Percentiles rank a stretch among this genome's conserved stretches.
These are phyloP conservation scores for Aspergillus asperescens DNA, from an alignment of 495 filamentous ascomycete species.

Conservation along the genomic window DNA sequence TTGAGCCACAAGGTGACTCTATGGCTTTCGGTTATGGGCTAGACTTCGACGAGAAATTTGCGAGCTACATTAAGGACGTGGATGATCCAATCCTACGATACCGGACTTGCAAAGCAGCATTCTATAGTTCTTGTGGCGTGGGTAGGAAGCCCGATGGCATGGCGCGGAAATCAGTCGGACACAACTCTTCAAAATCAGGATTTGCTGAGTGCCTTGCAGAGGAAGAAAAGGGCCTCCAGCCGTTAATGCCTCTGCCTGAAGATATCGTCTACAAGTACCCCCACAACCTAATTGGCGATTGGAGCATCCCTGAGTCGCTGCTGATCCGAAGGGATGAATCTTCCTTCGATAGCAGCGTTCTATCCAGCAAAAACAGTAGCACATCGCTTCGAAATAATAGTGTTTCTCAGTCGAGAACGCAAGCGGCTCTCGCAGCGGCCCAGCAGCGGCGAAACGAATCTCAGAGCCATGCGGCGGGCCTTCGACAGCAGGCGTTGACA, in stretches of 20 bases:
- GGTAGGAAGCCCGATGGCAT: slow-evolving; percentile 43
- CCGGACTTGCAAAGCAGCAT: slow-evolving; percentile 39
- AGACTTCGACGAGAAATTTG: slow-evolving; percentile 41
- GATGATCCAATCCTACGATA: slow-evolving; percentile 38
- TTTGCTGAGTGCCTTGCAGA: slow-evolving; percentile 68
- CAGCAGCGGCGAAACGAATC: slow-evolving; percentile 39
- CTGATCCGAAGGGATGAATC: slow-evolving; percentile 26
- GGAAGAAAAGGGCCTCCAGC: slow-evolving; percentile 63
- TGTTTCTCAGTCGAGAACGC: slow-evolving; percentile 32
- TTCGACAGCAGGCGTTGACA: slow-evolving; percentile 42
- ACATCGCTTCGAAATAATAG: slow-evolving; percentile 24
- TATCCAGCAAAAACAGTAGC: slow-evolving; percentile 30
- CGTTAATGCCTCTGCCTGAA: slow-evolving; percentile 61
- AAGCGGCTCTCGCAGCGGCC: slow-evolving; percentile 39
- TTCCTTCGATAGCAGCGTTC: slow-evolving; percentile 26
- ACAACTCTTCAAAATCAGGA: slow-evolving; percentile 48
- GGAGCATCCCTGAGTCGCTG: slow-evolving; percentile 36
- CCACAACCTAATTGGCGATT: slow-evolving; percentile 35
- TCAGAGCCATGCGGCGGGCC: slow-evolving; percentile 44
- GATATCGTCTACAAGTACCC: slow-evolving; percentile 61
- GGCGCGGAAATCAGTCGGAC: slow-evolving; percentile 38
- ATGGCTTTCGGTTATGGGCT: slow-evolving; percentile 44
- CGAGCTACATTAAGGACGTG: slow-evolving; percentile 36
- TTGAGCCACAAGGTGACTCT: slow-evolving; percentile 43
- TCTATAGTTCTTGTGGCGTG: slow-evolving; percentile 49